A percentile compares a stretch with the other conserved stretches of the same genome.
phyloP scores from a whole-genome alignment of 306 rosid genomes.

The Abrus pulchellus region DNA sequence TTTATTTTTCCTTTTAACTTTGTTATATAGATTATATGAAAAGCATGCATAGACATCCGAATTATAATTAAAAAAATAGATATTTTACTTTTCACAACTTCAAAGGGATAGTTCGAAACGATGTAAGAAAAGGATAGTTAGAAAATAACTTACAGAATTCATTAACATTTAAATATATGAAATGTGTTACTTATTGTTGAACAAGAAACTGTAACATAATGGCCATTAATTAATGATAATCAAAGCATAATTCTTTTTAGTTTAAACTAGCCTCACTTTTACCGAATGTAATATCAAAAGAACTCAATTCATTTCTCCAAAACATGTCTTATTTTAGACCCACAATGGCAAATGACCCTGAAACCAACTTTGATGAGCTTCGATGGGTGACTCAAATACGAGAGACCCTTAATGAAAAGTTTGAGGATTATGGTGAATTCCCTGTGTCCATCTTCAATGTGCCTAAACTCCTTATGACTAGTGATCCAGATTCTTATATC shows the following conservation, averaged over 20 bases:
- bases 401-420: constrained; percentile 65
- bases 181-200: constrained; percentile 30
- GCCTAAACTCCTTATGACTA: constrained; percentile 57
- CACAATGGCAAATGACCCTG: constrained; percentile 45
- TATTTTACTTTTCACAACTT: background rate
- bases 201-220: constrained; percentile 16
- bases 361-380: constrained; percentile 66
- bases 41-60: background rate
- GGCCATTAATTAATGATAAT: constrained; percentile 34
- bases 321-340: constrained; percentile 44
- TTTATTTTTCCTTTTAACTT: background rate
- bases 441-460: constrained; percentile 80
- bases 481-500: constrained; percentile 66
- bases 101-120: background rate
- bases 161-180: constrained; percentile 32
- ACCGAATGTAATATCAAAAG: constrained; percentile 28
- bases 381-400: constrained; percentile 78
- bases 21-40: background rate
- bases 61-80: background rate
- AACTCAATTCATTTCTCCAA: background rate
- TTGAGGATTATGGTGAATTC: constrained; percentile 61
- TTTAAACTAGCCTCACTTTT: constrained; percentile 42
- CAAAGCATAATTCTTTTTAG: constrained; percentile 24
- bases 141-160: constrained; percentile 40
- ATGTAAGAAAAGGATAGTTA: background rate